phyloP scores from a whole-genome alignment of 192 early-diverging fungal species.

The Coemansia erecta region DNA sequence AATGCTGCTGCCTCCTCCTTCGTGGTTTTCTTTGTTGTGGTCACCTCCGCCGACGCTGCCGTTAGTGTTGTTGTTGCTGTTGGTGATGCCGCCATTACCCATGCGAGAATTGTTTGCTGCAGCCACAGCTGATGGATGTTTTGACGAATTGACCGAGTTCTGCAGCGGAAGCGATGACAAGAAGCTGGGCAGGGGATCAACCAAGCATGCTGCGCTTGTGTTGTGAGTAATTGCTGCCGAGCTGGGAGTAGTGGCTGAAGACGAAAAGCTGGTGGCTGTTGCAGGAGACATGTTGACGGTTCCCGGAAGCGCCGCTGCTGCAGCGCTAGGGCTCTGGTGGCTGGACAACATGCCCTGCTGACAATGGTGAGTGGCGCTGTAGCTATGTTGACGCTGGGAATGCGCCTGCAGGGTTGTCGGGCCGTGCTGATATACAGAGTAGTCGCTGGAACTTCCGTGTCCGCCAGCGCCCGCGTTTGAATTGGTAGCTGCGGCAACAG shows the following conservation, averaged over 20 bases:
- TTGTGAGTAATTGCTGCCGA: slow-evolving; percentile 5
- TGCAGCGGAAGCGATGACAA: slow-evolving; percentile 40
- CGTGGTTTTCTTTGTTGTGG: slow-evolving; percentile 8
- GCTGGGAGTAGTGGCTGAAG: slow-evolving; percentile 17
- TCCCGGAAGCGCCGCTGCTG: slow-evolving; percentile 34
- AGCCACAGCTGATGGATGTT: slow-evolving; percentile 35
- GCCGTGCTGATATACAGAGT: slow-evolving; percentile 10
- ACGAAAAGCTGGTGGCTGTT: not conserved
- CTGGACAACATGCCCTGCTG: slow-evolving; percentile 6
- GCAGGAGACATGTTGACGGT: slow-evolving; percentile 8
- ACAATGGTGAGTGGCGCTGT: slow-evolving; percentile 13
- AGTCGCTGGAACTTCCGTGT: not conserved
- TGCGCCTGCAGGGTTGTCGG: slow-evolving; percentile 1
- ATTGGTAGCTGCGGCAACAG: slow-evolving; percentile 32
- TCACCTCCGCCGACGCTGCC: not conserved
- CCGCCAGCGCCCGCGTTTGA: slow-evolving; percentile 1
- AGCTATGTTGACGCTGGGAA: slow-evolving; percentile 20
- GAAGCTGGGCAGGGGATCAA: slow-evolving; percentile 37
- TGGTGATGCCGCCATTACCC: slow-evolving; percentile 2
- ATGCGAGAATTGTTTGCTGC: slow-evolving; percentile 11
- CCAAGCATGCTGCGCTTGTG: slow-evolving; percentile 17
- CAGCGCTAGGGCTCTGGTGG: slow-evolving; percentile 38
- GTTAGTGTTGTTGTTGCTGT: not conserved
- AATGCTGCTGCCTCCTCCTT: slow-evolving; percentile 10
- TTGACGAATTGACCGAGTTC: slow-evolving; percentile 24